These are phyloP conservation scores for Termitomyces sp. DNA, from an alignment of 768 basidiomycete genomes.

Conservation along the genomic window DNA sequence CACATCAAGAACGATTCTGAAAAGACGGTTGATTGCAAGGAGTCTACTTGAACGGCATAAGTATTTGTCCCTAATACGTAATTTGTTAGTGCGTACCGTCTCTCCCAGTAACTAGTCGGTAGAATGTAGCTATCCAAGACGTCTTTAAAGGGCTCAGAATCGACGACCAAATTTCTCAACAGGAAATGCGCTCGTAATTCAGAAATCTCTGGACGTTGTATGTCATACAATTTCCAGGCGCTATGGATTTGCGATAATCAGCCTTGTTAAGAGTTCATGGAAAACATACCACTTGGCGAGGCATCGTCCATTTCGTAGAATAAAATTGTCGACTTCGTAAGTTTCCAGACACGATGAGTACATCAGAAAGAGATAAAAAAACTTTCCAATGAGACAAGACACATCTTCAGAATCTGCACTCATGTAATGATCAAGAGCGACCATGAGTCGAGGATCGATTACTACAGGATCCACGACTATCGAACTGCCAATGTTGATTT, in stretches of 20 bases:
- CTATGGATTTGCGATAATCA: slow-evolving; percentile 26
- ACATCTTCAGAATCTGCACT: slow-evolving; percentile 42
- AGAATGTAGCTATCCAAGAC: slow-evolving; percentile 39
- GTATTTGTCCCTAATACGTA: background rate
- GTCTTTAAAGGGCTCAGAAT: slow-evolving; percentile 53
- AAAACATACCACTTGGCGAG: slow-evolving; percentile 53
- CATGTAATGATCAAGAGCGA: slow-evolving; percentile 46
- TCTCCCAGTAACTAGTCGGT: slow-evolving; percentile 36
- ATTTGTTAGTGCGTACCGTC: slow-evolving; percentile 33
- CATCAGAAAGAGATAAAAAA: slow-evolving; percentile 53
- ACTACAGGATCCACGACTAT: slow-evolving; percentile 52
- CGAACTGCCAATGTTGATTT: slow-evolving; percentile 33
- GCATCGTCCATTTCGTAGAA: slow-evolving; percentile 53
- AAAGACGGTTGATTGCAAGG: slow-evolving; percentile 46
- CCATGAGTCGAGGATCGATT: slow-evolving; percentile 51
- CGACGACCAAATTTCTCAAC: slow-evolving; percentile 55
- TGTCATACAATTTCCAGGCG: slow-evolving; percentile 62
- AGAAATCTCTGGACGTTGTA: slow-evolving; percentile 51
- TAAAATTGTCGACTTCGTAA: slow-evolving; percentile 70
- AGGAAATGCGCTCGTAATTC: slow-evolving; percentile 50
- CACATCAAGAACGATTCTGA: slow-evolving; percentile 61
- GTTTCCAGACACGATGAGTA: slow-evolving; percentile 56
- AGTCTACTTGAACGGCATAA: slow-evolving; percentile 30
- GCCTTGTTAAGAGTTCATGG: background rate
- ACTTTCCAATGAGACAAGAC: slow-evolving; percentile 51